Percentiles rank a stretch among this genome's conserved stretches.
These are phyloP conservation scores for Hypoxylon lenormandii DNA, from an alignment of 495 filamentous ascomycete genomes.

Conservation along the genomic window DNA sequence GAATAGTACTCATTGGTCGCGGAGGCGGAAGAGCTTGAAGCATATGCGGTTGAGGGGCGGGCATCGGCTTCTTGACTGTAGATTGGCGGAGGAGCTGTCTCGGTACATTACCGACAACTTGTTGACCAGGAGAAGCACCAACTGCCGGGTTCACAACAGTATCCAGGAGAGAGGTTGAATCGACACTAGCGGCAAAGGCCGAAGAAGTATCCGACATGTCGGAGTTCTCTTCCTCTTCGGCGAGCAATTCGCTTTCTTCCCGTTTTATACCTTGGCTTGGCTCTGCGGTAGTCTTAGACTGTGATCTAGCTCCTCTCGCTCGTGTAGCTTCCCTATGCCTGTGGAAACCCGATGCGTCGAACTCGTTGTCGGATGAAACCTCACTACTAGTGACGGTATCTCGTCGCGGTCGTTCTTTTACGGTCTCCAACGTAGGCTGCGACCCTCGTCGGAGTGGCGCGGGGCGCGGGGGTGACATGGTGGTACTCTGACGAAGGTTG, in stretches of 20 bases:
- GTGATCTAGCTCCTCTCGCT: conserved; percentile 51
- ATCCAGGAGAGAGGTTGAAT: conserved; percentile 66
- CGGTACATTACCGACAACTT: conserved; percentile 67
- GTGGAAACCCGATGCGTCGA: conserved; percentile 75
- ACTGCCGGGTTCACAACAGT: conserved; percentile 60
- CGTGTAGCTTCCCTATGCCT: conserved; percentile 65
- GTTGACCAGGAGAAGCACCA: conserved; percentile 61
- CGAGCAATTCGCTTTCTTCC: conserved; percentile 67
- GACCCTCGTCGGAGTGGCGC: conserved; percentile 72
- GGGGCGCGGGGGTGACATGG: conserved; percentile 50
- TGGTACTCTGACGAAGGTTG: conserved; percentile 61
- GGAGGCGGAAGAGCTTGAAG: conserved; percentile 86
- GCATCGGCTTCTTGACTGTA: conserved; percentile 59
- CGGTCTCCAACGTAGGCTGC: conserved; percentile 76
- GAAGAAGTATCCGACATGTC: conserved; percentile 68
- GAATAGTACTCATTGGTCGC: conserved; percentile 85
- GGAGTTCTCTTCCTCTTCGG: conserved; percentile 69
- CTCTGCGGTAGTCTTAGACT: conserved; percentile 61
- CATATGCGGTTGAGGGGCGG: conserved; percentile 66
- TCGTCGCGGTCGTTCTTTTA: conserved; percentile 78
- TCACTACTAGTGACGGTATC: conserved; percentile 94
- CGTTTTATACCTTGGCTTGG: conserved; percentile 57
- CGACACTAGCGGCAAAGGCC: conserved; percentile 66
- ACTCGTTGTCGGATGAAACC: conserved; percentile 88
- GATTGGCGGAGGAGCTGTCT: conserved; percentile 64